phyloP scores from a whole-genome alignment of 768 basidiomycete genomes.

The Podaxis sp. region DNA sequence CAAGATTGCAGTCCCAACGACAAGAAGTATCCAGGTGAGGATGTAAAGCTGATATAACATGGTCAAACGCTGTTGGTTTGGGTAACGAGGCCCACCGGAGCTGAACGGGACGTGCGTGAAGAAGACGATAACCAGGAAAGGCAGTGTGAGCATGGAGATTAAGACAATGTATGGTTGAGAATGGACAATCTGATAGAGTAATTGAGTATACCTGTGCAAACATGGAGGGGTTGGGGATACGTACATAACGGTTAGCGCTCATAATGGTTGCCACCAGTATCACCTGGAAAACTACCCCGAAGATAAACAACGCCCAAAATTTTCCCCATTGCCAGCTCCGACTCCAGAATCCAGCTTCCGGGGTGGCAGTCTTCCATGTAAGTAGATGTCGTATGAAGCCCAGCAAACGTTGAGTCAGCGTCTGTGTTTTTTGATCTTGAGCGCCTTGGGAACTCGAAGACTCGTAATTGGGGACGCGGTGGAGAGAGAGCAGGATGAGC shows the following conservation, averaged over 20 bases:
- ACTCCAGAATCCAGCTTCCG: conserved; percentile 14
- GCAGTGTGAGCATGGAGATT: conserved; percentile 38
- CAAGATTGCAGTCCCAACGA: conserved; percentile 39
- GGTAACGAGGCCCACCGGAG: conserved; percentile 23
- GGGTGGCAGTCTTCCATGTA: not conserved
- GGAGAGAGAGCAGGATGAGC: conserved; percentile 40
- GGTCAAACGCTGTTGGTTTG: conserved; percentile 48
- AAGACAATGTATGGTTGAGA: conserved; percentile 50
- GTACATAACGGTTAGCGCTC: conserved; percentile 54
- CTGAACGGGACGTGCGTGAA: conserved; percentile 27
- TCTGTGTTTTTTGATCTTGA: not conserved
- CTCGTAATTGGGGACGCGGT: conserved; percentile 16
- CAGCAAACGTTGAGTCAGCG: not conserved
- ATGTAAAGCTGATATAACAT: conserved; percentile 52
- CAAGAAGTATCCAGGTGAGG: conserved; percentile 58
- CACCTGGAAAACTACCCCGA: conserved; percentile 40
- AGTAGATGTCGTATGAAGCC: too few relatives aligned
- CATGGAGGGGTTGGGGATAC: conserved; percentile 19
- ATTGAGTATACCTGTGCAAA: not conserved
- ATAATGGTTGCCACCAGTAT: conserved; percentile 44
- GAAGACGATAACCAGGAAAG: conserved; percentile 44
- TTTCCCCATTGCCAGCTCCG: conserved; percentile 42
- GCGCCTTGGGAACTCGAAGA: not conserved
- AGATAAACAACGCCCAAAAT: conserved; percentile 52
- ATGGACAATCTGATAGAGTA: conserved; percentile 18